Evolutionary conservation across 1,284 basidiomycete species (phyloP), one percentile per base, ranked within the genome.

Genomic region (Singerocomus rubriflavus): DNA sequence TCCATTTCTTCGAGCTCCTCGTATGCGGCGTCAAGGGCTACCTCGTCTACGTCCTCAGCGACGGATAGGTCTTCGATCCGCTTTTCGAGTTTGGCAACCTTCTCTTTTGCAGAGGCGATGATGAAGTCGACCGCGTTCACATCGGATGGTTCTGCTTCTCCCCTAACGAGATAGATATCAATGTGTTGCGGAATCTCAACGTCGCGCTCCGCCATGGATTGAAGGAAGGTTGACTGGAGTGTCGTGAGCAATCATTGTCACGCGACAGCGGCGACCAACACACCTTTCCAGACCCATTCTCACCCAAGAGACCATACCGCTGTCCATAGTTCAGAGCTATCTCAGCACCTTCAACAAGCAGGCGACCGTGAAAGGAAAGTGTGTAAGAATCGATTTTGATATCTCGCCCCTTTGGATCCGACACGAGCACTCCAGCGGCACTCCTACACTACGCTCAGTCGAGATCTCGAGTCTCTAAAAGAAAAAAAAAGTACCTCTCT

Each of bases 1-100:
- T 99, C 97, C 70, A 99, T 78, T 71, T 98, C 96, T 72, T 99
- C 96, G 41, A 99, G 81, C 72, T 98, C 94, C 72, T 99, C 96
- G 71, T 97, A 97, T 25, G 92, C 84, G 16, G 85, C 76, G 52
- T 98, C 95, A 11, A 82, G 82, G 2, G 86, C 91, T 35, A 84
- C 64, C 50, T 98, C 94, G 65, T 98, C 95, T 35, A 96, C 83
- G 8, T 88, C 81, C 54, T 98, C 96, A 10, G 93, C 89, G 29
- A 90, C 66, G 29, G 92, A 93, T 56, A 99, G 80, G 52, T 97
- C 93, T 72, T 99, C 96, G 66, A 98, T 97, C 67, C 91, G 85
- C 63, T 88, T 87, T 73, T 99, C 96, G 51, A 99, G 82, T 59
- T 87, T 85, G n/a, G 92, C 93, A 17, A 98, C 96, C 75, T 99